Evolutionary conservation across 106 monocot species (phyloP).

Genomic region (Dendrobium catenatum): DNA sequence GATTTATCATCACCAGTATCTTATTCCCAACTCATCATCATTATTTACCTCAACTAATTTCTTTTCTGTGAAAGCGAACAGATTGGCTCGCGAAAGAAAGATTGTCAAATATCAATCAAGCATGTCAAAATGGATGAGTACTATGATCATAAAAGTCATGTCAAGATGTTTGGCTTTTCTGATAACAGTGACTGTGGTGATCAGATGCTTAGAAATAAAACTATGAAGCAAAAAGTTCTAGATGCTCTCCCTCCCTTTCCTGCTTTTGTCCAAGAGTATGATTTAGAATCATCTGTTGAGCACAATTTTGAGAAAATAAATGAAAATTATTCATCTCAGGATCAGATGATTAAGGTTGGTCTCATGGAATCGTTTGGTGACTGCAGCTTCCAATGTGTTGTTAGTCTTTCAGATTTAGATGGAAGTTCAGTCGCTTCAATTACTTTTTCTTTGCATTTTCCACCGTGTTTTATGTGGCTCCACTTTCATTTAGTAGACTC

Average conservation of each 20-base stretch:
- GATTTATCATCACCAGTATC: not conserved
- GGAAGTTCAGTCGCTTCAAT: slow-evolving; percentile 23
- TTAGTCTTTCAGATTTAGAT: slow-evolving; percentile 32
- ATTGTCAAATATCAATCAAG: slow-evolving; percentile 44
- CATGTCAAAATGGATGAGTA: slow-evolving; percentile 63
- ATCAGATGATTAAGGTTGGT: slow-evolving; percentile 32
- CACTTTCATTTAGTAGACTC: slow-evolving; percentile 55
- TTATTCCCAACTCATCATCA: not conserved
- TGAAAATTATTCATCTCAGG: not conserved
- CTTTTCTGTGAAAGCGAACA: slow-evolving; percentile 33
- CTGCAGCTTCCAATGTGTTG: slow-evolving; percentile 36
- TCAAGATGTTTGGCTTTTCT: slow-evolving; percentile 8
- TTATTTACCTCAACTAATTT: slow-evolving; percentile 16
- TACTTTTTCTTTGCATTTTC: slow-evolving; percentile 51
- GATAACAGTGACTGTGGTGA: slow-evolving; percentile 5
- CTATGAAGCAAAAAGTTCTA: slow-evolving; percentile 41
- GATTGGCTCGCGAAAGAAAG: slow-evolving; percentile 45
- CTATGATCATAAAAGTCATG: slow-evolving; percentile 21
- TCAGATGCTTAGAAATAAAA: slow-evolving; percentile 20
- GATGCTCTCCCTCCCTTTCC: slow-evolving; percentile 50
- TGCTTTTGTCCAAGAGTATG: slow-evolving; percentile 18
- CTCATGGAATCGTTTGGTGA: slow-evolving; percentile 69
- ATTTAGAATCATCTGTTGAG: slow-evolving; percentile 19
- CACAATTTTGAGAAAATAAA: not conserved
- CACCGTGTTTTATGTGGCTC: slow-evolving; percentile 69